Conservation (phyloP, 2,329 filamentous ascomycete species). For the Periglandula ipomoeae region DNA sequence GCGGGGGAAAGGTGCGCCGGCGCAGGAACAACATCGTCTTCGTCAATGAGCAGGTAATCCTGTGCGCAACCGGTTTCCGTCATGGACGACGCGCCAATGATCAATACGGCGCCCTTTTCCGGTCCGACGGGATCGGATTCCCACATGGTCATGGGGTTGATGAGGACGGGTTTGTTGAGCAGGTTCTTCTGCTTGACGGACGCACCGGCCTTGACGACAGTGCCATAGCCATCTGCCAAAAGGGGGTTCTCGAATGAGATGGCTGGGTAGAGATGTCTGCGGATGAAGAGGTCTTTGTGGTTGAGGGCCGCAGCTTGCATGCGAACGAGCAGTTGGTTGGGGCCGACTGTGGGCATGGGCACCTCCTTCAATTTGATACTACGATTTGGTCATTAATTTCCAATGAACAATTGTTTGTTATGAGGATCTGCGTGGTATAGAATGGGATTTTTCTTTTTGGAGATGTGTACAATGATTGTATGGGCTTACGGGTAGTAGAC, state of each 20-base stretch:
- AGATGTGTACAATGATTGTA: too few species aligned
- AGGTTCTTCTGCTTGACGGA: conserved; percentile 28
- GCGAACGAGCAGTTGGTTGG: conserved; percentile 63
- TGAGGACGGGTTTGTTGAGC: conserved; percentile 59
- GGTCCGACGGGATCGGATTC: conserved; percentile 60
- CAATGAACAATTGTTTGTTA: neutral
- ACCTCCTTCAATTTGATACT: conserved; percentile 53
- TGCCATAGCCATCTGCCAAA: conserved; percentile 73
- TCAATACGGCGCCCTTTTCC: conserved; percentile 50
- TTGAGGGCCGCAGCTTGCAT: conserved; percentile 78
- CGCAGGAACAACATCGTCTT: conserved; percentile 64
- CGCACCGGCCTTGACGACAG: conserved; percentile 56
- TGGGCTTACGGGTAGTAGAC: conserved; percentile 76
- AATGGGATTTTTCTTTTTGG: neutral
- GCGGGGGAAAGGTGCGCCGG: conserved; percentile 58
- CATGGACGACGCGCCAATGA: conserved; percentile 59
- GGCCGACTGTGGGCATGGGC: conserved; percentile 53
- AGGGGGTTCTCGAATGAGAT: conserved; percentile 72
- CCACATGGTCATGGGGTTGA: conserved; percentile 77
- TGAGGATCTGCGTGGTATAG: neutral
- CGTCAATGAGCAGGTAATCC: conserved; percentile 62
- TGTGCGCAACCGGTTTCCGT: conserved; percentile 59
- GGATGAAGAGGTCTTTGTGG: conserved; percentile 91
- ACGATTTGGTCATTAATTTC: too few species aligned
- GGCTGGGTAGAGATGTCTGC: conserved; percentile 82